These are phyloP conservation scores for Amanita fuliginea DNA, from an alignment of 768 basidiomycete genomes.

Conservation along the genomic window DNA sequence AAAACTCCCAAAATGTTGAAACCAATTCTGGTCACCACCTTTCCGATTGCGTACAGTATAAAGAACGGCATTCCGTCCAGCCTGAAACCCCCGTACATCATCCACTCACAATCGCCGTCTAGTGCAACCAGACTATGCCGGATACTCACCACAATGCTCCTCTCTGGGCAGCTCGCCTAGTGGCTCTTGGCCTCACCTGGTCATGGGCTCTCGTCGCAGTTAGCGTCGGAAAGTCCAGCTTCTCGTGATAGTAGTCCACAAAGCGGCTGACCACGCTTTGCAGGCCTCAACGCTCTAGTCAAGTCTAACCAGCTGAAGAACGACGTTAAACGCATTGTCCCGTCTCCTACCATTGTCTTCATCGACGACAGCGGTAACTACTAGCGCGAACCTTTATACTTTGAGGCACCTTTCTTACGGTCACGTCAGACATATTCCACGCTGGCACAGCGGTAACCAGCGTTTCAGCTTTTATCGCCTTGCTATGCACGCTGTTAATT, in stretches of 20 bases:
- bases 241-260: not conserved
- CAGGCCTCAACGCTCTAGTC: constrained; percentile 16
- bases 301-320: constrained; percentile 14
- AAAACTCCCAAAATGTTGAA: too few relatives aligned
- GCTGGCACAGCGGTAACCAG: constrained; percentile 13
- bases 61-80: too few relatives aligned
- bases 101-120: not conserved
- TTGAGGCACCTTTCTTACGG: not conserved
- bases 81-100: too few relatives aligned
- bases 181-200: constrained; percentile 18
- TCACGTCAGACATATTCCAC: constrained; percentile 11
- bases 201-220: constrained; percentile 17
- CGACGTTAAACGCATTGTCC: constrained; percentile 9
- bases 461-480: constrained; percentile 10
- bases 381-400: not conserved
- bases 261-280: not conserved
- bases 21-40: too few relatives aligned
- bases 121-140: not conserved
- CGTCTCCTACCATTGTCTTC: constrained; percentile 9
- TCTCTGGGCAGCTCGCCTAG: not conserved
- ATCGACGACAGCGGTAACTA: constrained; percentile 13
- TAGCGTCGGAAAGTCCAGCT: constrained; percentile 9
- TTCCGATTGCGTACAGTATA: too few relatives aligned
- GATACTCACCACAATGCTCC: not conserved
- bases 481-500: constrained; percentile 9